These are phyloP conservation scores for Teratosphaeria gauchensis DNA, from an alignment of 2,329 filamentous ascomycete genomes.

Conservation along the genomic window DNA sequence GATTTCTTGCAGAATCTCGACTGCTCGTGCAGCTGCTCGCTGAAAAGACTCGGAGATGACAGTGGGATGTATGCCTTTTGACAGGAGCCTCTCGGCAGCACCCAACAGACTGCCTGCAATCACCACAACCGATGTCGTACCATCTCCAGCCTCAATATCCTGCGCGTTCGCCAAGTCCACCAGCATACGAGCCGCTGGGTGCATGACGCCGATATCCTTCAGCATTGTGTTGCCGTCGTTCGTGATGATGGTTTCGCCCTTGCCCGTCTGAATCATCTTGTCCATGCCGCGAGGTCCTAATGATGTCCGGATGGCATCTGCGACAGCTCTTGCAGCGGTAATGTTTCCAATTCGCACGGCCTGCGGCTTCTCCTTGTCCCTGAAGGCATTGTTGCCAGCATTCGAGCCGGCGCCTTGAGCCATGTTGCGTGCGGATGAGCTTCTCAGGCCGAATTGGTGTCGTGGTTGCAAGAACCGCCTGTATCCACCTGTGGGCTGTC, in stretches of 20 bases:
- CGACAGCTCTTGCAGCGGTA: conserved; percentile 91
- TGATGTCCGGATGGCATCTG: conserved; percentile 95
- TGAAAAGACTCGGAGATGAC: conserved; percentile 98
- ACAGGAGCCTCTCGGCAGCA: conserved; percentile 81
- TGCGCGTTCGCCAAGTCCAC: conserved; percentile 95
- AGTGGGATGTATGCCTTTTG: conserved; percentile 91
- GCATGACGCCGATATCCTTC: conserved; percentile 97
- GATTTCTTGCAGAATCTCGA: conserved; percentile 88
- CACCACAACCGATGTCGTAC: conserved; percentile 95
- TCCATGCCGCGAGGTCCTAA: conserved; percentile 95
- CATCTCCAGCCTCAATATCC: conserved; percentile 96
- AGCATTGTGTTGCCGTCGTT: conserved; percentile 99
- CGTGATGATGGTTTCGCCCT: conserved; percentile 96
- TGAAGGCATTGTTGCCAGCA: conserved; percentile 57
- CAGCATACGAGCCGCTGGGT: conserved; percentile 98
- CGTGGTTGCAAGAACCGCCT: background rate
- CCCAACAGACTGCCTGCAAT: conserved; percentile 92
- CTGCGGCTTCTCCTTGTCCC: conserved; percentile 94
- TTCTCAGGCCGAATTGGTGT: background rate
- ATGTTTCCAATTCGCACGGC: conserved; percentile 86
- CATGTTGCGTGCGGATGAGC: conserved; percentile 14
- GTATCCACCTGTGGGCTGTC: background rate
- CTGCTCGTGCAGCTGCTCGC: conserved; percentile 78
- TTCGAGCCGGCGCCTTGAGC: conserved; percentile 35
- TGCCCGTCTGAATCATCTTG: conserved; percentile 97